Percentiles rank a stretch among this genome's conserved stretches.
Conservation (phyloP, 768 basidiomycete species). For the Melanogaster broomeanus region DNA sequence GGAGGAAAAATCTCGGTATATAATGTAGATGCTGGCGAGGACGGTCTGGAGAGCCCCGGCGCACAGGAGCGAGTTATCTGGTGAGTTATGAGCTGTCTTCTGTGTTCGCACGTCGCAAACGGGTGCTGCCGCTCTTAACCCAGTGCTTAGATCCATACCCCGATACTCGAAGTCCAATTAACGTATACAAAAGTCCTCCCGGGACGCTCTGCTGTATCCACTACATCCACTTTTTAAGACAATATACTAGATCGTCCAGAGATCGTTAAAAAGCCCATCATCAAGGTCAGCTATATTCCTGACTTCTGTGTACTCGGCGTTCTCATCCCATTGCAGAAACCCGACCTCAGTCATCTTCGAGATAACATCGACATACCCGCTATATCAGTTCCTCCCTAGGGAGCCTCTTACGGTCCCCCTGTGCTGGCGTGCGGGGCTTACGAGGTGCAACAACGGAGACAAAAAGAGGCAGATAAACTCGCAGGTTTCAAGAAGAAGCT, state of each 20-base stretch:
- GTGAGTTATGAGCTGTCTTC: slow-evolving; percentile 41
- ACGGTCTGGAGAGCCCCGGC: slow-evolving; percentile 70
- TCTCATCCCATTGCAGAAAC: slow-evolving; percentile 42
- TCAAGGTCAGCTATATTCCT: slow-evolving; percentile 49
- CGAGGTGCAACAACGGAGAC: slow-evolving; percentile 59
- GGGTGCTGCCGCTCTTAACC: too few species aligned
- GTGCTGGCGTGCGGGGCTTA: slow-evolving; percentile 73
- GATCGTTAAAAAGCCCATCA: slow-evolving; percentile 36
- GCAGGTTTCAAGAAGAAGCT: slow-evolving; percentile 57
- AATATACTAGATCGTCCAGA: slow-evolving; percentile 44
- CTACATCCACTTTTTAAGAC: slow-evolving; percentile 42
- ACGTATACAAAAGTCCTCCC: slow-evolving; percentile 79
- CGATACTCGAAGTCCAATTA: slow-evolving; percentile 55
- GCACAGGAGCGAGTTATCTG: slow-evolving; percentile 82
- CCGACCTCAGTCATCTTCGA: slow-evolving; percentile 46
- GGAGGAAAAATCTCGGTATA: slow-evolving; percentile 92
- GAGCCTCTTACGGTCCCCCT: slow-evolving; percentile 88
- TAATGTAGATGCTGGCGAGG: slow-evolving; percentile 77
- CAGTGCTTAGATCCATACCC: slow-evolving; percentile 63
- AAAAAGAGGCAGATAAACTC: slow-evolving; percentile 54
- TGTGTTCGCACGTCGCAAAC: background rate
- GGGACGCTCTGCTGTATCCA: slow-evolving; percentile 86
- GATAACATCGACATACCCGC: slow-evolving; percentile 63
- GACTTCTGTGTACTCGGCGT: background rate
- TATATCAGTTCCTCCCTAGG: slow-evolving; percentile 71